Conservation (phyloP, 768 basidiomycete genomes). For the Macrolepiota dolichaula region DNA sequence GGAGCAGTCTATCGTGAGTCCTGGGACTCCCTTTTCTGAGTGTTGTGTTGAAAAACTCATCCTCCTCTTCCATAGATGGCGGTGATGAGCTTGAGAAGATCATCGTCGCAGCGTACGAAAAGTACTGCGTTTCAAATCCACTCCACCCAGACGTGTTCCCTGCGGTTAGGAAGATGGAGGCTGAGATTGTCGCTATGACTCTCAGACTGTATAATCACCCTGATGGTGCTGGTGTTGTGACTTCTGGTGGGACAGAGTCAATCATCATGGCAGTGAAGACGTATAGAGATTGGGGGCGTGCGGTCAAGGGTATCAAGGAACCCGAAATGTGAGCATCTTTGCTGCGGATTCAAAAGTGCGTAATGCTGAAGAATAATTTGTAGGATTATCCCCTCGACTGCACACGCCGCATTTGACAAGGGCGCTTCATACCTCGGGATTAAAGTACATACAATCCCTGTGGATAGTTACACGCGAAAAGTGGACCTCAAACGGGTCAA, state of each 20-base stretch:
- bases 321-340: slow-evolving; percentile 81
- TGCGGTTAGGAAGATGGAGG: slow-evolving; percentile 94
- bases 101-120: slow-evolving; percentile 75
- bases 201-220: slow-evolving; percentile 83
- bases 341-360: neutral
- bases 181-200: slow-evolving; percentile 88
- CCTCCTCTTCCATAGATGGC: slow-evolving; percentile 51
- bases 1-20: slow-evolving; percentile 83
- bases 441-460: slow-evolving; percentile 85
- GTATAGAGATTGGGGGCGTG: slow-evolving; percentile 87
- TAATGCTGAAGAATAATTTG: neutral
- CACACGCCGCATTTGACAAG: slow-evolving; percentile 96
- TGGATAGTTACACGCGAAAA: slow-evolving; percentile 72
- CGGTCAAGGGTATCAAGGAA: slow-evolving; percentile 80
- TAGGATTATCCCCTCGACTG: slow-evolving; percentile 81
- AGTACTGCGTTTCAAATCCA: slow-evolving; percentile 85
- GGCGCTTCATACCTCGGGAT: slow-evolving; percentile 84
- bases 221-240: slow-evolving; percentile 86
- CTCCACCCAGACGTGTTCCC: slow-evolving; percentile 94
- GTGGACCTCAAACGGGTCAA: slow-evolving; percentile 74
- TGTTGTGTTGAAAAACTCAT: neutral
- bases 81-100: slow-evolving; percentile 78
- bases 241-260: slow-evolving; percentile 93
- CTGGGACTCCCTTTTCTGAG: neutral
- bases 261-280: slow-evolving; percentile 96